These are phyloP conservation scores for Acanthamoeba triangularis DNA, from an alignment of 208 protist species.

Conservation along the genomic window DNA sequence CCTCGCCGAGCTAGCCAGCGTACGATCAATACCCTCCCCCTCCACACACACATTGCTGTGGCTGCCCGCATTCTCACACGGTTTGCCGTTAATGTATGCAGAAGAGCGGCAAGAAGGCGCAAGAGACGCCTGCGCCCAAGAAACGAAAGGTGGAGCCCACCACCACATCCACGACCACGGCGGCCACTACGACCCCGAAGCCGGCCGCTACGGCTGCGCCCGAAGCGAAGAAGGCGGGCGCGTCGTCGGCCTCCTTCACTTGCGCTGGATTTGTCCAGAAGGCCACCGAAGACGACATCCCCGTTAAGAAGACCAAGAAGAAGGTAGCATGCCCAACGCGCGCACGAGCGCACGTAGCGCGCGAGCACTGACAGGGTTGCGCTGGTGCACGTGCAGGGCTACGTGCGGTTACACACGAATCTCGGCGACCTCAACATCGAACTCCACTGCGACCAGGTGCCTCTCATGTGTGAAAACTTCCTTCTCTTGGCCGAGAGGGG, in stretches of 20 bases:
- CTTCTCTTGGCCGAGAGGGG: slow-evolving; percentile 81
- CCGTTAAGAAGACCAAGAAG: slow-evolving; percentile 70
- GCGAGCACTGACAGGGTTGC: neutral
- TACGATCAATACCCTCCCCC: neutral
- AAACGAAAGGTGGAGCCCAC: neutral
- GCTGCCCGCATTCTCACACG: neutral
- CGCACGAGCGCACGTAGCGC: neutral
- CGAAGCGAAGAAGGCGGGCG: neutral
- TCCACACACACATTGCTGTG: neutral
- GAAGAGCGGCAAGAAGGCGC: slow-evolving; percentile 19
- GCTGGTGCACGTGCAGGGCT: slow-evolving; percentile 81
- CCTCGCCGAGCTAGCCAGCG: slow-evolving; percentile 45
- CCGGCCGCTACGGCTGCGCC: neutral
- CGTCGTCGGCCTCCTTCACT: slow-evolving; percentile 11
- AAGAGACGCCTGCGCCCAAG: slow-evolving; percentile 44
- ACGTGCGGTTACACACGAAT: slow-evolving; percentile 88
- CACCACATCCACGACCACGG: neutral
- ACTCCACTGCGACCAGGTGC: slow-evolving; percentile 82
- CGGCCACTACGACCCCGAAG: slow-evolving; percentile 19
- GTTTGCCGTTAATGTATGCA: neutral
- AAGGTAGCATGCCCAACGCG: neutral
- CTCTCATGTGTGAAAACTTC: slow-evolving; percentile 90
- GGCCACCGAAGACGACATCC: slow-evolving; percentile 27
- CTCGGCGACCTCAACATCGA: slow-evolving; percentile 90
- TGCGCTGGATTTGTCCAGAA: slow-evolving; percentile 24